Evolutionary conservation across 2,329 filamentous ascomycete genomes (phyloP), one percentile per base, ranked within the genome.

Genomic region (Xylariaceae sp.): DNA sequence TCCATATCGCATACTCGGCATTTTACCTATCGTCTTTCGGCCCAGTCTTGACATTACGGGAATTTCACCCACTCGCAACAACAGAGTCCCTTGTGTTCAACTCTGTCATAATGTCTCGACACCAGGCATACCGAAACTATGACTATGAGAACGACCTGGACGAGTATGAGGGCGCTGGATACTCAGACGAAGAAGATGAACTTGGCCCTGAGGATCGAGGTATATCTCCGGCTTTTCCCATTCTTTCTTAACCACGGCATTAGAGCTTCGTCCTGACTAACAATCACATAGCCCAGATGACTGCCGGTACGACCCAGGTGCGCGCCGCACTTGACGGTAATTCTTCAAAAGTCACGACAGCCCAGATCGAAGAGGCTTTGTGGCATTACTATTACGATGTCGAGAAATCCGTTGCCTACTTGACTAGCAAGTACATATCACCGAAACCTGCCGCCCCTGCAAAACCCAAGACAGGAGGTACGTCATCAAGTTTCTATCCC

Each of bases 361-460:
- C 56, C 26, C 83, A 95, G 57, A 90, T 96, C 46, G 80, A 94
- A 59, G 90, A 97, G 45, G 77, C 89, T 0, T 65, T 98, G 12
- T 97, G 88, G 88, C 80, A 98, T 63, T 96, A 96, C 63, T 97
- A 90, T 61, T 97, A 89, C 59, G 89, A 98, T 54, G 72, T 95
- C 19, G 83, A 81, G 41, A 95, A 95, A 63, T 80, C 87, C 1
- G 83, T 94, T 26, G 72, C 76, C 40, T 96, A 94, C 57, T 64
- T 98, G 41, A 76, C 80, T 47, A 84, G 81, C 71, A 81, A 70
- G 21, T 76, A 68, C 48, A 66, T 77, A 50, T 62, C 66, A 6
- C 56, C 66, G 12, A 71, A 71, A 52, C 55, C 42, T 58, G 62
- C 44, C 51, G 63, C 43, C 16, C 53, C 60, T 28, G 69, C 70